Evolutionary conservation across 805 yeast genomes (phyloP).

Genomic region (Candida saitoana): DNA sequence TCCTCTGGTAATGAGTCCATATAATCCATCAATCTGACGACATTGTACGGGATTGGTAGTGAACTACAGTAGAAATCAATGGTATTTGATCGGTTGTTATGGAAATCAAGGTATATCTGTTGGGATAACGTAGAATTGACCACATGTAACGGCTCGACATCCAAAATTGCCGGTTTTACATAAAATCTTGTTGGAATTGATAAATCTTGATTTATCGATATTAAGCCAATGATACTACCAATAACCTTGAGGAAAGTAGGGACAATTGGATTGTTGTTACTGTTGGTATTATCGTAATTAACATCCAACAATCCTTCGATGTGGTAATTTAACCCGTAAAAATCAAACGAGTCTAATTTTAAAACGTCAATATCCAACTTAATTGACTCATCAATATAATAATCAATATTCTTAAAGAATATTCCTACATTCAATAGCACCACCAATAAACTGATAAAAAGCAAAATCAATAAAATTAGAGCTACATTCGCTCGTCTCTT

Average conservation of each 20-base stretch:
- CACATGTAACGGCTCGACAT: constrained; percentile 16
- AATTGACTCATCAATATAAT: constrained; percentile 17
- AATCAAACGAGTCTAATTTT: constrained; percentile 19
- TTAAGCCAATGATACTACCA: constrained; percentile 20
- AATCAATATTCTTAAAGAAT: constrained; percentile 8
- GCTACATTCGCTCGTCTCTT: neutral
- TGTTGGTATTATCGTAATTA: constrained; percentile 22
- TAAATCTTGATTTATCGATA: constrained; percentile 17
- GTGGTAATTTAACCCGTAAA: constrained; percentile 25
- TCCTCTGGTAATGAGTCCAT: constrained; percentile 14
- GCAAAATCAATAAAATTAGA: neutral
- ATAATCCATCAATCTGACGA: constrained; percentile 14
- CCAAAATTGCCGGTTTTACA: constrained; percentile 12
- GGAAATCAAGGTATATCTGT: constrained; percentile 17
- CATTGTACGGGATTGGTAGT: constrained; percentile 15
- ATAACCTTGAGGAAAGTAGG: constrained; percentile 17
- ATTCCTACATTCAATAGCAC: neutral
- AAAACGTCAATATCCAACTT: constrained; percentile 20
- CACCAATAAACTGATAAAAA: neutral
- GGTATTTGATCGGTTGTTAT: constrained; percentile 16
- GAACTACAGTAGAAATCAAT: constrained; percentile 23
- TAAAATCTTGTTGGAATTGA: constrained; percentile 19
- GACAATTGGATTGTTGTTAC: neutral
- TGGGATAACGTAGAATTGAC: constrained; percentile 22
- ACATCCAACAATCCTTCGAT: constrained; percentile 22